Evolutionary conservation across 345 rosid genomes (phyloP).

Genomic region (Lagerstroemia speciosa): DNA sequence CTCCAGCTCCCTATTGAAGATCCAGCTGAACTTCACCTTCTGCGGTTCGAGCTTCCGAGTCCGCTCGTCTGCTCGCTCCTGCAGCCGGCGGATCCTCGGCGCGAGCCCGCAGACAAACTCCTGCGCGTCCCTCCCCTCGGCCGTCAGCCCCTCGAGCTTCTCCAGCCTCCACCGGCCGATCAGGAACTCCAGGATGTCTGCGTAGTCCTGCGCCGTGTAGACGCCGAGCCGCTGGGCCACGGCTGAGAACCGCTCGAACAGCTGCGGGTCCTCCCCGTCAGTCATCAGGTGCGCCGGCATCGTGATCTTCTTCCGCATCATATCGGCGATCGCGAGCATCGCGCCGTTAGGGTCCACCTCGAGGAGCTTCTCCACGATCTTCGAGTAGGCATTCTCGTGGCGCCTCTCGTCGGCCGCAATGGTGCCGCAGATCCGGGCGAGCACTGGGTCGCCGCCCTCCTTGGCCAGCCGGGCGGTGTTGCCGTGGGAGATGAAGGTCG

Average conservation of each 20-base stretch:
- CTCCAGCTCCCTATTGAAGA: constrained; percentile 38
- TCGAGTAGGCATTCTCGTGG: constrained; percentile 50
- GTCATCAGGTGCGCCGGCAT: constrained; percentile 72
- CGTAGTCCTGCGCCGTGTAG: constrained; percentile 63
- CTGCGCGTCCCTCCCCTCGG: constrained; percentile 49
- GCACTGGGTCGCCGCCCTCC: constrained; percentile 42
- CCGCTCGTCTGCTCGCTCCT: constrained; percentile 53
- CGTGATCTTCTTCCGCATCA: constrained; percentile 57
- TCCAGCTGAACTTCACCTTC: constrained; percentile 51
- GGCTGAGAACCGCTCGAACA: constrained; percentile 51
- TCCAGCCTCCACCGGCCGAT: constrained; percentile 55
- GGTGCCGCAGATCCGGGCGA: constrained; percentile 58
- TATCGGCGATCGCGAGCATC: constrained; percentile 38
- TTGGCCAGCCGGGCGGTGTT: constrained; percentile 67
- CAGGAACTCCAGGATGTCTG: constrained; percentile 53
- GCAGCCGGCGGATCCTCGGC: constrained; percentile 47
- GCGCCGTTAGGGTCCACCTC: constrained; percentile 50
- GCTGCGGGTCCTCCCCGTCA: constrained; percentile 45
- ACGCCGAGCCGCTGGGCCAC: constrained; percentile 64
- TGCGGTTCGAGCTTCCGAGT: constrained; percentile 36
- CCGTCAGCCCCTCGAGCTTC: constrained; percentile 48
- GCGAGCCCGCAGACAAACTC: constrained; percentile 45
- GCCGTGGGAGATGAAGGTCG: constrained; percentile 73
- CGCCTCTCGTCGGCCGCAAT: constrained; percentile 73
- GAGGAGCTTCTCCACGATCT: constrained; percentile 53